Evolutionary conservation across 306 rosid genomes (phyloP), one percentile per base, ranked within the genome.

Genomic region (Cicer arietinum): DNA sequence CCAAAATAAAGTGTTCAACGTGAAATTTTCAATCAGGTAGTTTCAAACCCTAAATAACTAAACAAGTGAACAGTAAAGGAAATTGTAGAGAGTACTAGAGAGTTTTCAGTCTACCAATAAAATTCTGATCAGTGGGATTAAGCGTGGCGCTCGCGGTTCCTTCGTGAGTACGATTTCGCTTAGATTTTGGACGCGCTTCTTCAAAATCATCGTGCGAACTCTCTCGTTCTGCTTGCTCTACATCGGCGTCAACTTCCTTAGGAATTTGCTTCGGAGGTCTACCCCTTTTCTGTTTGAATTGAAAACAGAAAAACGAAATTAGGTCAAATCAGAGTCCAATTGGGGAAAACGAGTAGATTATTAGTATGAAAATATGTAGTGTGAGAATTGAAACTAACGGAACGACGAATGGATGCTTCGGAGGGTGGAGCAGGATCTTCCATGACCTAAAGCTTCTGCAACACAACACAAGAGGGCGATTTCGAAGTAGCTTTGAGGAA

Each of bases 151-250:
- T 81, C 2, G 91, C 73, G 73, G 90, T 57, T 78, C 85, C 91
- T 75, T 80, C 91, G 18, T 56, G 6, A 73, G 82, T 70, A 73
- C 96, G 97, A 72, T 11, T 37, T 9, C 98, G 94, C 86, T 91
- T 94, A 13, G 88, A 41, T 79, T 61, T 85, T 2, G 80, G 79
- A 69, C 82, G 96, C 14, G 86, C 10, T 67, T 88, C 94, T 25
- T 86, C 90, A 47, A 74, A 84, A 64, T 87, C 90, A 8, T 91
- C 97, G 0, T 93, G 96, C 5, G 98, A 94, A 54, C 95, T 87
- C 83, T 91, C 94, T 43, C 93, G 86, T 30, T 86, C 86, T 2
- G 68, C 85, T 65, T 75, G 86, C 44, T 80, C 75, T 10, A 64
- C 91, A 30, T 74, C 88, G 45, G 63, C 75, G 39, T 87, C 84